These are phyloP conservation scores for Brassica cretica DNA, from an alignment of 345 rosid genomes.

Conservation along the genomic window DNA sequence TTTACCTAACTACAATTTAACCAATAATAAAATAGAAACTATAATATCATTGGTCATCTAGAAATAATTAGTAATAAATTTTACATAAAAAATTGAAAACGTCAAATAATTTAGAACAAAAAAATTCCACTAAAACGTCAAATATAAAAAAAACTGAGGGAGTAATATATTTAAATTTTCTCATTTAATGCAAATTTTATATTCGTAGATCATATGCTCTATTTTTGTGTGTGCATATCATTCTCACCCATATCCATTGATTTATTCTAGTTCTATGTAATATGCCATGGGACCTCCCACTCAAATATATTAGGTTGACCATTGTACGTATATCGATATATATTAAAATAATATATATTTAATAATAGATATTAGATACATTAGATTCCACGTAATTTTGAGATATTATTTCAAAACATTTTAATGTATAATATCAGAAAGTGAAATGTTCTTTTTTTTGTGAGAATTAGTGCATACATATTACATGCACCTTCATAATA, in stretches of 20 bases:
- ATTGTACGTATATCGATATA: background rate
- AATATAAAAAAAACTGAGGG: too few species aligned
- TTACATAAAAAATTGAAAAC: too few species aligned
- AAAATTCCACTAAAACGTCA: too few species aligned
- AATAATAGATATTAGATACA: background rate
- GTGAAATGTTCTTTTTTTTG: background rate
- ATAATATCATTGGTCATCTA: too few species aligned
- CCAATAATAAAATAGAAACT: too few species aligned
- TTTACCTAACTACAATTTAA: too few species aligned
- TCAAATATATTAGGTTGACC: conserved; percentile 29
- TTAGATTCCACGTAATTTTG: background rate
- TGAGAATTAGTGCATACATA: background rate
- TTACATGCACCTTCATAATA: background rate
- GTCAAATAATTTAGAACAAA: too few species aligned
- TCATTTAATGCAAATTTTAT: conserved; percentile 14
- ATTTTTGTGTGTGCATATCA: conserved; percentile 22
- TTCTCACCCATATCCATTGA: conserved; percentile 38
- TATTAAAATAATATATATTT: background rate
- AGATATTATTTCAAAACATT: background rate
- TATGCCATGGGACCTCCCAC: conserved; percentile 43
- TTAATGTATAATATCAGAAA: background rate
- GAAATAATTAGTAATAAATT: too few species aligned
- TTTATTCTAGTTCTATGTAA: conserved; percentile 36
- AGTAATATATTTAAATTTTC: background rate
- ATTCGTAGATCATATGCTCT: conserved; percentile 26